Evolutionary conservation across 2,329 filamentous ascomycete genomes (phyloP).

Genomic region (Trichoderma simmonsii): DNA sequence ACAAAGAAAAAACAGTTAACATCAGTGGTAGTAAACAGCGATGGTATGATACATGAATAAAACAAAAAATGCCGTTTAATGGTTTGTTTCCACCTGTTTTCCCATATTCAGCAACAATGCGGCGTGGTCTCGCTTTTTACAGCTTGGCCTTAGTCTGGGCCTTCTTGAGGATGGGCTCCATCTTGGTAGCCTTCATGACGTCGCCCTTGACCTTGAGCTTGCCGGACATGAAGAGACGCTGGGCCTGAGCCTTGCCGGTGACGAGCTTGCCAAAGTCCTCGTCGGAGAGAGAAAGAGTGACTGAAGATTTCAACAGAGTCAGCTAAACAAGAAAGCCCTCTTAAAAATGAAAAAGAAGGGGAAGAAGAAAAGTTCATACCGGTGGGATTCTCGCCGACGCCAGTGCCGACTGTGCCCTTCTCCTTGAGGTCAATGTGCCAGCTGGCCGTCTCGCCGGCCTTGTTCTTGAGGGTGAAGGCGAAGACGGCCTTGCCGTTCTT

Average conservation of each 20-base stretch:
- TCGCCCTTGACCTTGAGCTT: conserved; percentile 98
- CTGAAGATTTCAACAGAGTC: conserved; percentile 42
- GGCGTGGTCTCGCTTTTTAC: conserved; percentile 47
- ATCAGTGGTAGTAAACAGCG: not conserved
- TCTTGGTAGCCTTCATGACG: conserved; percentile 97
- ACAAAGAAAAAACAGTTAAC: not conserved
- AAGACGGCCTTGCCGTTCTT: conserved; percentile 86
- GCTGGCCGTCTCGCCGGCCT: conserved; percentile 70
- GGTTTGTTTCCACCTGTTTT: not conserved
- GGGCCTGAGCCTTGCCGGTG: conserved; percentile 84
- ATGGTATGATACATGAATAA: conserved; percentile 10
- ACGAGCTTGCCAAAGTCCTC: conserved; percentile 83
- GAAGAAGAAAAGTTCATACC: conserved; percentile 49
- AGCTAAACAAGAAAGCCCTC: not conserved
- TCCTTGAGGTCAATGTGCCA: conserved; percentile 98
- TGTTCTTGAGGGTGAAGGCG: conserved; percentile 90
- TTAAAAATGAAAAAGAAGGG: conserved; percentile 16
- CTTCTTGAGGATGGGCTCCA: conserved; percentile 90
- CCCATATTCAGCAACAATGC: not conserved
- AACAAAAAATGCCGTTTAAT: conserved; percentile 1
- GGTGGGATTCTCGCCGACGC: conserved; percentile 75
- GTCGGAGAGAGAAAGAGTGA: conserved; percentile 82
- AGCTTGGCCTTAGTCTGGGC: conserved; percentile 81
- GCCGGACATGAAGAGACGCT: conserved; percentile 95
- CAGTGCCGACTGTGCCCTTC: conserved; percentile 76